Evolutionary conservation across 192 early-diverging fungal genomes (phyloP).

Genomic region (Podila epigama): DNA sequence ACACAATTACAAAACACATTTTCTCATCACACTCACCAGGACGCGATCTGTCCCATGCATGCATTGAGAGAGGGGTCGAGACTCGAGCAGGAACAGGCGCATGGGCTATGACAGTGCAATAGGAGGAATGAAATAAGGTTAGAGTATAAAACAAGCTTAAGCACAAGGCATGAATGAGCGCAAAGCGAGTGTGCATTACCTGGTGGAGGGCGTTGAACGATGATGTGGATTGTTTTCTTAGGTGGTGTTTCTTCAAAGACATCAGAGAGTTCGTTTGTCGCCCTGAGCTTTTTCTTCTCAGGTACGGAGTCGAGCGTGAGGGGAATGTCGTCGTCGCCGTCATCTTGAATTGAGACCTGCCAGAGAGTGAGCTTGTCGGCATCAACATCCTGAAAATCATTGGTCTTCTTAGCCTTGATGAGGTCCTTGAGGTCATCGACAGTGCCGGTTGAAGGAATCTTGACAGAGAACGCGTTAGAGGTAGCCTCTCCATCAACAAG

Average conservation of each 20-base stretch:
- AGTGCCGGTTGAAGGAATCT: background rate
- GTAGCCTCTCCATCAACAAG: conserved; percentile 14
- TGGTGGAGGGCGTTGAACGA: too few relatives aligned
- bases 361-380: background rate
- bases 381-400: background rate
- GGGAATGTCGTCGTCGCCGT: too few relatives aligned
- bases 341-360: too few relatives aligned
- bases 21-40: too few relatives aligned
- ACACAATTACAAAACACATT: too few relatives aligned
- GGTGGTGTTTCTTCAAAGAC: too few relatives aligned
- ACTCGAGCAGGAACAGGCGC: background rate
- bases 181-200: background rate
- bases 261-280: too few relatives aligned
- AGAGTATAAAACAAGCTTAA: background rate
- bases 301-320: too few relatives aligned
- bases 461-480: conserved; percentile 1
- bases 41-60: too few relatives aligned
- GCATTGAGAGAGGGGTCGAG: background rate
- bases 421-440: conserved; percentile 6
- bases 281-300: too few relatives aligned
- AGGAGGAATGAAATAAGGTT: background rate
- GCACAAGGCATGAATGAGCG: background rate
- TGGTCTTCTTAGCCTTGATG: too few relatives aligned
- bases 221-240: too few relatives aligned
- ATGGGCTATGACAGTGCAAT: background rate